Evolutionary conservation across 345 rosid genomes (phyloP).

Genomic region (Boechera retrofracta): DNA sequence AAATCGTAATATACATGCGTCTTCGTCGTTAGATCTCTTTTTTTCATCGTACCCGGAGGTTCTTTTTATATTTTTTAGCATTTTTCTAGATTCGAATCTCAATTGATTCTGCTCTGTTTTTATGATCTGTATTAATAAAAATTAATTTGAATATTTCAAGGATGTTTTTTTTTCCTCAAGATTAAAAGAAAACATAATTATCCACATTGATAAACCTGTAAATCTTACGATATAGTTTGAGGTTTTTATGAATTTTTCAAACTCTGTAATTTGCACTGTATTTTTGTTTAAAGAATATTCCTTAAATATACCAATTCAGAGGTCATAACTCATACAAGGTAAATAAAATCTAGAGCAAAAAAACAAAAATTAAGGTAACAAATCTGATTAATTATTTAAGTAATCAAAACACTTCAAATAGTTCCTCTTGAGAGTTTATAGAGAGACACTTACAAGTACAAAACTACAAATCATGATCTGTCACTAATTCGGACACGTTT

Average conservation of each 20-base stretch:
- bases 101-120: constrained; percentile 8
- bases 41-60: not conserved
- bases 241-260: not conserved
- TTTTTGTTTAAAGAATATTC: not conserved
- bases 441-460: not conserved
- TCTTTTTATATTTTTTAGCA: not conserved
- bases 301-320: not conserved
- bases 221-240: not conserved
- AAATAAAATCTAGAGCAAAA: not conserved
- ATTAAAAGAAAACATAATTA: not conserved
- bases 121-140: not conserved
- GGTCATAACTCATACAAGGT: constrained; percentile 14
- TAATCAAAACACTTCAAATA: constrained; percentile 8
- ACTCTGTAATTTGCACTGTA: not conserved
- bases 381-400: not conserved
- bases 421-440: constrained; percentile 8
- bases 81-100: constrained; percentile 37
- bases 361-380: not conserved
- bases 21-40: constrained; percentile 39
- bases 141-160: constrained; percentile 26
- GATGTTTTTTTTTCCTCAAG: not conserved
- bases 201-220: not conserved
- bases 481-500: constrained; percentile 30
- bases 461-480: constrained; percentile 16
- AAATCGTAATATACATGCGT: constrained; percentile 30